phyloP scores from a whole-genome alignment of 164 flowering plant genomes.

The Sextonia rubra region DNA sequence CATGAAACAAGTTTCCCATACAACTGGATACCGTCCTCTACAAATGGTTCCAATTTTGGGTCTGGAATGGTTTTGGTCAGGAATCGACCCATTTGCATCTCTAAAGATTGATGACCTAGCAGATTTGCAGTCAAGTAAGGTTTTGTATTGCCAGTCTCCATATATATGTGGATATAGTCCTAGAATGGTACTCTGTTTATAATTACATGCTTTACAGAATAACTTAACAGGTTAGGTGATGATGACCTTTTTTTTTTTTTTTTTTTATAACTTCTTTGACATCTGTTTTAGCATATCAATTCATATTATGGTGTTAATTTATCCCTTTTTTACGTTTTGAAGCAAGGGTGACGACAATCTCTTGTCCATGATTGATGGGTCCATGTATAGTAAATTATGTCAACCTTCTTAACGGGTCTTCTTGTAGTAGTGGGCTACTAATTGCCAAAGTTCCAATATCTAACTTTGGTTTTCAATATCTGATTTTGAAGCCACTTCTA shows the following conservation, averaged over 20 bases:
- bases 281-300: not conserved
- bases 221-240: not conserved
- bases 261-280: not conserved
- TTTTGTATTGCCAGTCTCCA: not conserved
- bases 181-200: not conserved
- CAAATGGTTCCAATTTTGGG: too few species aligned
- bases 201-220: too few species aligned
- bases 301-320: not conserved
- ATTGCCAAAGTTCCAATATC: not conserved
- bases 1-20: too few species aligned
- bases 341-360: slow-evolving; percentile 88
- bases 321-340: slow-evolving; percentile 19
- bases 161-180: not conserved
- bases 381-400: slow-evolving; percentile 62
- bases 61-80: too few species aligned
- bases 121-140: not conserved
- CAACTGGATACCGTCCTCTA: too few species aligned
- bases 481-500: not conserved
- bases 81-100: too few species aligned
- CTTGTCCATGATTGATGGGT: slow-evolving; percentile 98
- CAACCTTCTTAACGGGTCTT: slow-evolving; percentile 69
- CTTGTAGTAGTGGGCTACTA: slow-evolving; percentile 70
- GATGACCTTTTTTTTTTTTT: not conserved
- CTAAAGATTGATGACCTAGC: too few species aligned
- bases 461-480: not conserved